phyloP scores from a whole-genome alignment of 2,329 filamentous ascomycete species.

The Neonectria magnoliae region DNA sequence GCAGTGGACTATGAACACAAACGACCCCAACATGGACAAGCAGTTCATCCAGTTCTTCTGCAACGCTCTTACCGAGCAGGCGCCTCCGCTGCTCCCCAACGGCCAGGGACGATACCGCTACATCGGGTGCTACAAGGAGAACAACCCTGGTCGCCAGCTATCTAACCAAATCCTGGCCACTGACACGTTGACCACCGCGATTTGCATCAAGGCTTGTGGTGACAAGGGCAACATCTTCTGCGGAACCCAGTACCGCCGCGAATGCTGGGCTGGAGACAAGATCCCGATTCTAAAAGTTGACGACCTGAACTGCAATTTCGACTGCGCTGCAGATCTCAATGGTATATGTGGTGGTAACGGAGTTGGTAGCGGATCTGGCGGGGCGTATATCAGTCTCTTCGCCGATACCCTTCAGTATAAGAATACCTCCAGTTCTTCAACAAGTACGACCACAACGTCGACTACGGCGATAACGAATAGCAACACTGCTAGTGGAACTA shows the following conservation, averaged over 20 bases:
- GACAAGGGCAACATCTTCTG: constrained; percentile 53
- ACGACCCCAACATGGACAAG: constrained; percentile 63
- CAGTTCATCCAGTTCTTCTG: constrained; percentile 63
- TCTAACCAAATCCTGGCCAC: constrained; percentile 53
- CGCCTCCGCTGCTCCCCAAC: constrained; percentile 56
- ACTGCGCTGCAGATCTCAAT: constrained; percentile 59
- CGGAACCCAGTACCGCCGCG: constrained; percentile 59
- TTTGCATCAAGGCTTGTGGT: constrained; percentile 58
- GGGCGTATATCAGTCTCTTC: constrained; percentile 60
- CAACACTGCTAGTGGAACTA: not conserved
- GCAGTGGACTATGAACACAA: constrained; percentile 66
- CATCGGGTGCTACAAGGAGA: constrained; percentile 65
- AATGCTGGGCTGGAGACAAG: constrained; percentile 65
- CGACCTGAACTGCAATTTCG: constrained; percentile 61
- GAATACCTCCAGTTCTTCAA: constrained; percentile 22
- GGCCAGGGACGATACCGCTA: constrained; percentile 63
- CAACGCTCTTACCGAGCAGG: constrained; percentile 62
- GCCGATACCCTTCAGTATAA: constrained; percentile 48
- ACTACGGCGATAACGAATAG: not conserved
- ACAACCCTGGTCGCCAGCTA: constrained; percentile 64
- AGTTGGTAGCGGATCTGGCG: constrained; percentile 42
- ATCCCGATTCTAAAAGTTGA: constrained; percentile 56
- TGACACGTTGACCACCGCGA: constrained; percentile 53
- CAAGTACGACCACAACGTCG: not conserved
- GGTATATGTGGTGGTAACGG: constrained; percentile 65